Evolutionary conservation across 495 filamentous ascomycete genomes (phyloP), one percentile per base, ranked within the genome.

Genomic region (Neurospora pannonica): DNA sequence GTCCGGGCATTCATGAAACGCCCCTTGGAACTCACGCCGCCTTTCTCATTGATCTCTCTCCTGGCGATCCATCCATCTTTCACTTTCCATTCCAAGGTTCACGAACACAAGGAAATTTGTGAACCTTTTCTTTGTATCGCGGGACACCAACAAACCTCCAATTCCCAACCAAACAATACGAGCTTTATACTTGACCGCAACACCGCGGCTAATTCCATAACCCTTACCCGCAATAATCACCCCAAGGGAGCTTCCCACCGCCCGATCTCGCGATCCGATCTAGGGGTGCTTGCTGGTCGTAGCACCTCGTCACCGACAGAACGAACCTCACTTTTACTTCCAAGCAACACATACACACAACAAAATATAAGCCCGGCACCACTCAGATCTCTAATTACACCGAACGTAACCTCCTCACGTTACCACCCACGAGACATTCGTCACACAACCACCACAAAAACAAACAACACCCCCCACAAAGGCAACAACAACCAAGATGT

Each of bases 401-500:
- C 28, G 15, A 54, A 34, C 54, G 54, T 67, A 67, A 62, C 54
- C 54, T 2, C 46, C 46, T 28, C 8, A n/a, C 0, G 42, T 1
- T 54, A 54, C 43, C 4, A 17, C 5, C 54, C 54, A 34, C 28
- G 28, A 34, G 24, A 28, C 54, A 34, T 31, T 6, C 13, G 54
- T 67, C 31, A 34, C 54, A 62, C 46, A 46, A 46, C 21, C 21
- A 24, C 4, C 48, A 24, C 19, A 54, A 54, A 5, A 19, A 34
- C 54, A 67, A 24, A 24, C 43, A 48, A 11, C 43, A 48, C 3
- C 4, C 46, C 24, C 21, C 5, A 17, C 10, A 62, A 31, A 62
- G 5, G 2, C 13, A 15, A 34, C 48, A 71, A 74, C 84, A 87
- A 72, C 74, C 34, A 74, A 74, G 17, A 95, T 94, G 90, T 87